phyloP scores from a whole-genome alignment of 495 filamentous ascomycete species.

The Penicillium chermesinum region DNA sequence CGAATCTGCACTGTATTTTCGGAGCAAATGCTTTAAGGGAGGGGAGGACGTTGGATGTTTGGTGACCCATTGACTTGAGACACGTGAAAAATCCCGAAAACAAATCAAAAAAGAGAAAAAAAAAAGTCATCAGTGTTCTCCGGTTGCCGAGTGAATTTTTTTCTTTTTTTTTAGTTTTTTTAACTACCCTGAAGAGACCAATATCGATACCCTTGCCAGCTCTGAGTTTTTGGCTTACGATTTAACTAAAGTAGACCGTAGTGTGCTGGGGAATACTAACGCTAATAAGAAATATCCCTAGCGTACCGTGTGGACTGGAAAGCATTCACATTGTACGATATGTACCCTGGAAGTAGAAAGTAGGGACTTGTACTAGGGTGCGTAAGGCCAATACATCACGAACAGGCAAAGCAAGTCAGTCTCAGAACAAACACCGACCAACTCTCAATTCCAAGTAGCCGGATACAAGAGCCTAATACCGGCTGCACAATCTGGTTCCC shows the following conservation, averaged over 20 bases:
- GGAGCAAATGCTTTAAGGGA: neutral
- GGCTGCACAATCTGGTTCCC: no score
- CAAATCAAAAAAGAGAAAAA: conserved; percentile 14
- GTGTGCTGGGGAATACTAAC: no score
- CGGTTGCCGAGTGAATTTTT: conserved; percentile 16
- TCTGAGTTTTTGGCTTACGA: conserved; percentile 14
- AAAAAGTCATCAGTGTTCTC: neutral
- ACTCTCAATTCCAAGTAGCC: no score
- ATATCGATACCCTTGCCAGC: conserved; percentile 43
- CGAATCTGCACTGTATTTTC: neutral
- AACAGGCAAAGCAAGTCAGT: no score
- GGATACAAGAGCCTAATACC: no score
- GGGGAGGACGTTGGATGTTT: neutral
- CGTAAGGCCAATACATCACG: no score
- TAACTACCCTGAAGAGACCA: conserved; percentile 23
- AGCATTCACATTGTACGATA: no score
- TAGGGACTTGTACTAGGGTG: no score
- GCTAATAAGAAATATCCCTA: no score
- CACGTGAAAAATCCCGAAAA: conserved; percentile 14
- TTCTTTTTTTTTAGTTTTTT: conserved; percentile 1
- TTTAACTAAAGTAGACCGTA: neutral
- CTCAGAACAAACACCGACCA: no score
- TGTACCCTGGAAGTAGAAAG: no score
- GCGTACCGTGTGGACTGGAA: no score
- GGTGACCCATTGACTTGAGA: conserved; percentile 7